These are phyloP conservation scores for Colletotrichum spaethianum DNA, from an alignment of 2,329 filamentous ascomycete genomes.

Conservation along the genomic window DNA sequence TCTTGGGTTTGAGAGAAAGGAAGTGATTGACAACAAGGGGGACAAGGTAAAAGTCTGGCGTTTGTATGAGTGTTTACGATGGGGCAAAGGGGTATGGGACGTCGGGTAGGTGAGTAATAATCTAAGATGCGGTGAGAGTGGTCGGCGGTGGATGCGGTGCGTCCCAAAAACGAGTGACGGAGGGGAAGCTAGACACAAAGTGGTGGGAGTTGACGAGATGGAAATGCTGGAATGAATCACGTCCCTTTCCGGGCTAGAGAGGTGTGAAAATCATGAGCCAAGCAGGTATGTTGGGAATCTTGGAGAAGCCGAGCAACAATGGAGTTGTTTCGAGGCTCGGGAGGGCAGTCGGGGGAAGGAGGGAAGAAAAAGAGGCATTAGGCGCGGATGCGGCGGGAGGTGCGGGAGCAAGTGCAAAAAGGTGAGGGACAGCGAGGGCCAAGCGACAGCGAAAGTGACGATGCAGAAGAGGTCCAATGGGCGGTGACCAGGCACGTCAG, in stretches of 20 bases:
- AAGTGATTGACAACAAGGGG: conserved; percentile 10
- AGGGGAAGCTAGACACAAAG: conserved; percentile 1
- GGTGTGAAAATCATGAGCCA: conserved; percentile 1
- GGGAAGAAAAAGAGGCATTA: background rate
- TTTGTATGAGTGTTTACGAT: background rate
- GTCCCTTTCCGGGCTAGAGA: background rate
- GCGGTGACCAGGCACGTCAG: background rate
- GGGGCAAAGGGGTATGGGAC: background rate
- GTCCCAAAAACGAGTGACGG: conserved; percentile 6
- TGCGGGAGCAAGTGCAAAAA: background rate
- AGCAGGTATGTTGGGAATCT: background rate
- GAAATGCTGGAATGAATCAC: background rate
- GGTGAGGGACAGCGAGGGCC: background rate
- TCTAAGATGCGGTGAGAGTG: conserved; percentile 13
- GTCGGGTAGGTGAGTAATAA: background rate
- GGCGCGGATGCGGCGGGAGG: background rate
- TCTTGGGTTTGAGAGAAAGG: conserved; percentile 24
- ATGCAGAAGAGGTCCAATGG: conserved; percentile 7
- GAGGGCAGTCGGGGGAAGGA: background rate
- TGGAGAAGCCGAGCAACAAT: background rate
- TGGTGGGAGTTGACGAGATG: conserved; percentile 4
- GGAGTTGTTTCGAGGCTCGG: background rate
- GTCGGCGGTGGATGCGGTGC: conserved; percentile 7
- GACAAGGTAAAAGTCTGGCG: background rate
- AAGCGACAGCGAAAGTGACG: conserved; percentile 7